Conservation (phyloP, 2,329 filamentous ascomycete species). For the Fusarium sp. region DNA sequence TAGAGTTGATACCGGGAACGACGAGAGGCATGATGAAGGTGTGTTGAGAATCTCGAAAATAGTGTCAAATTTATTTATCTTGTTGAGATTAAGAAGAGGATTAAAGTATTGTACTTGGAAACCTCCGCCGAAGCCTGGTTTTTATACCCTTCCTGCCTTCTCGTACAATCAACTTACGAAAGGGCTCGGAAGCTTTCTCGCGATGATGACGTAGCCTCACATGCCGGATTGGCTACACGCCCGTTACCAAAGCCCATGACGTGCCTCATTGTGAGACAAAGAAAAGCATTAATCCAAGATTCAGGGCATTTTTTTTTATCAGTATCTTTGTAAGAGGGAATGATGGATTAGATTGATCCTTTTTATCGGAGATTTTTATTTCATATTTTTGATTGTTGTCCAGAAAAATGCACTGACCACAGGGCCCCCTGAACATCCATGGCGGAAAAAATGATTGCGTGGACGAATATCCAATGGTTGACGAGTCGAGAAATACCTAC, state of each 20-base stretch:
- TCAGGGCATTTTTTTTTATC: slow-evolving; percentile 1
- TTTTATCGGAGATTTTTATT: neutral
- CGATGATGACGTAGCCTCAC: slow-evolving; percentile 44
- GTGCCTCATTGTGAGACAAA: slow-evolving; percentile 18
- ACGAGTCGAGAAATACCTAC: neutral
- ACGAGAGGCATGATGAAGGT: slow-evolving; percentile 67
- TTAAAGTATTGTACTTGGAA: neutral
- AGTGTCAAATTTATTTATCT: neutral
- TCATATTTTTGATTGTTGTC: neutral
- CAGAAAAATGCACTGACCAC: neutral
- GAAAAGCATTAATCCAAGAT: slow-evolving; percentile 11
- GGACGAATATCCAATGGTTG: neutral
- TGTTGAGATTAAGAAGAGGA: neutral
- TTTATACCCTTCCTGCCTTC: neutral
- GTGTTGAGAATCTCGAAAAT: neutral
- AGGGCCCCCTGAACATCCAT: neutral
- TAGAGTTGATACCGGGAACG: slow-evolving; percentile 63
- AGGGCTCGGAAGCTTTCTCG: slow-evolving; percentile 5
- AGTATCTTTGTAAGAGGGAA: no score
- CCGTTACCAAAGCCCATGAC: slow-evolving; percentile 28
- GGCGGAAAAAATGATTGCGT: neutral
- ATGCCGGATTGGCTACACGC: slow-evolving; percentile 37
- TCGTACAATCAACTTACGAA: slow-evolving; percentile 7
- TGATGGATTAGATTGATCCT: neutral
- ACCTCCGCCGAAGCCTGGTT: neutral